These are phyloP conservation scores for Hibiscus mutabilis DNA, from an alignment of 345 rosid genomes.

Conservation along the genomic window DNA sequence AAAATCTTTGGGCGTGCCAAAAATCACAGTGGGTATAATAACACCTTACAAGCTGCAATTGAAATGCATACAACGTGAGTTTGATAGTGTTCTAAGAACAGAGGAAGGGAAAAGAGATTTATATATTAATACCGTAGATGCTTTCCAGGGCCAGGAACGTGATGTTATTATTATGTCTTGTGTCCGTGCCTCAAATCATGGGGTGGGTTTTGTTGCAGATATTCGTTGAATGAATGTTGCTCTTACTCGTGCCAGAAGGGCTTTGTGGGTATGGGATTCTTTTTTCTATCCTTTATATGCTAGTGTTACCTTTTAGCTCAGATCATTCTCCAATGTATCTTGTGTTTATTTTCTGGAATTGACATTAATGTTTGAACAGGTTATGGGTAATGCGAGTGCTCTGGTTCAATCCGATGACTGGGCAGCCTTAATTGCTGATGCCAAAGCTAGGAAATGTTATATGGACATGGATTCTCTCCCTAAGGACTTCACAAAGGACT, in stretches of 20 bases:
- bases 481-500: constrained; percentile 44
- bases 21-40: constrained; percentile 82
- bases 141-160: constrained; percentile 99
- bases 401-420: constrained; percentile 82
- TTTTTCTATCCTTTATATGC: background rate
- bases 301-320: background rate
- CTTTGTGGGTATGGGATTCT: constrained; percentile 68
- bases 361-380: constrained; percentile 42
- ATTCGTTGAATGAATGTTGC: constrained; percentile 99
- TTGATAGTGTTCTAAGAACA: constrained; percentile 63
- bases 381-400: constrained; percentile 93
- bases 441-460: constrained; percentile 80
- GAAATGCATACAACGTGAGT: constrained; percentile 88
- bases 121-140: constrained; percentile 94
- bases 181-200: constrained; percentile 91
- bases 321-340: background rate
- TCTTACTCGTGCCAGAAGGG: constrained; percentile 97
- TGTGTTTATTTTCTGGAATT: constrained; percentile 4
- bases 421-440: constrained; percentile 84
- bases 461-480: constrained; percentile 92
- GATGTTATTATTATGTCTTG: constrained; percentile 99
- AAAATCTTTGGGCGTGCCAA: constrained; percentile 58
- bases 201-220: constrained; percentile 97
- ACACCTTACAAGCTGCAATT: constrained; percentile 97
- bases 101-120: constrained; percentile 83